These are phyloP conservation scores for Rhododendron kiyosumense DNA, from an alignment of 148 eudicot species.

Conservation along the genomic window DNA sequence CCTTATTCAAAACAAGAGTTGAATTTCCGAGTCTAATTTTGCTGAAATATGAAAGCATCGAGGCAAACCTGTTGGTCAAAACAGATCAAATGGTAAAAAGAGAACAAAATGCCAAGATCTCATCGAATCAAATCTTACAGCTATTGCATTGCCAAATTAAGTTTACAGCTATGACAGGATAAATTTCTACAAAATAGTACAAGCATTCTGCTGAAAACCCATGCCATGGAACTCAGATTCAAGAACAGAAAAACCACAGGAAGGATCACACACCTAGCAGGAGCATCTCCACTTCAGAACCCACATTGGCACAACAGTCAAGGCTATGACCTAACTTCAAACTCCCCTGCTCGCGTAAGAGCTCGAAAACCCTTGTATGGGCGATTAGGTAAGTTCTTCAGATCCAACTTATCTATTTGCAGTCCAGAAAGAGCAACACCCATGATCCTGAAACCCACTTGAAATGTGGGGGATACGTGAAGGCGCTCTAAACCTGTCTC, in stretches of 20 bases:
- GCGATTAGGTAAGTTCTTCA: slow-evolving; percentile 56
- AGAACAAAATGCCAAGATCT: neutral
- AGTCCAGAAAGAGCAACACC: slow-evolving; percentile 89
- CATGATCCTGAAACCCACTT: slow-evolving; percentile 72
- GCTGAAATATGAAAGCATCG: neutral
- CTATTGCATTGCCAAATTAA: neutral
- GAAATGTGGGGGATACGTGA: slow-evolving; percentile 71
- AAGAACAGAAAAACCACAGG: neutral
- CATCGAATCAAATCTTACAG: neutral
- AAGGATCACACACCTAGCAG: neutral
- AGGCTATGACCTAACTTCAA: slow-evolving; percentile 71
- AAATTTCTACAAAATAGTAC: neutral
- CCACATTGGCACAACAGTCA: neutral
- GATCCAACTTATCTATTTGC: slow-evolving; percentile 65
- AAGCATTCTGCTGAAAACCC: neutral
- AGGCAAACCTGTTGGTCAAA: neutral
- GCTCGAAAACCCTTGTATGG: slow-evolving; percentile 93
- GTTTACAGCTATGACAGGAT: neutral
- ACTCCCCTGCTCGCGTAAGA: slow-evolving; percentile 70
- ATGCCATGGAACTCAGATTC: neutral
- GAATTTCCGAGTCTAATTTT: neutral
- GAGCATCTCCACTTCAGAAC: neutral
- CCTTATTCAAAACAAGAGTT: neutral
- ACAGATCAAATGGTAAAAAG: neutral
- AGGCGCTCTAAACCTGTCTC: slow-evolving; percentile 73